Percentiles rank a stretch among this genome's conserved stretches.
These are phyloP conservation scores for Rhizodiscina lignyota DNA, from an alignment of 495 filamentous ascomycete species.

Conservation along the genomic window DNA sequence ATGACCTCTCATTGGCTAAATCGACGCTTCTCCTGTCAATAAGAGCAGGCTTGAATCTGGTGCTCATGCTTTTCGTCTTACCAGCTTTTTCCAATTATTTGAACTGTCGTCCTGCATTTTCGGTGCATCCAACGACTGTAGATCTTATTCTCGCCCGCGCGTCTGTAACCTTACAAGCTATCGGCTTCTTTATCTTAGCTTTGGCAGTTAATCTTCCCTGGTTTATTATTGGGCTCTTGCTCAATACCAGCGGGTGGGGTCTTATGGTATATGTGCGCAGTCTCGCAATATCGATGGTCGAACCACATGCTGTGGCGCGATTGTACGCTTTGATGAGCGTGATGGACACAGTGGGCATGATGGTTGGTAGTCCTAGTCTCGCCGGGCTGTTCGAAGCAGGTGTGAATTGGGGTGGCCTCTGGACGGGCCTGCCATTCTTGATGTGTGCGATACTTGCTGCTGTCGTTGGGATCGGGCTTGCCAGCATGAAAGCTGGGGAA, in stretches of 20 bases:
- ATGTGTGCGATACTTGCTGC: too few species aligned
- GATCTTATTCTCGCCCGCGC: constrained; percentile 35
- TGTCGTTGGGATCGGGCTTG: too few species aligned
- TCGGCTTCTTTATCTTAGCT: constrained; percentile 33
- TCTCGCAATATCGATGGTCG: constrained; percentile 33
- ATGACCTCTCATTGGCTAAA: constrained; percentile 34
- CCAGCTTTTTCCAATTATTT: constrained; percentile 22
- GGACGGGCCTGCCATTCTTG: constrained; percentile 15
- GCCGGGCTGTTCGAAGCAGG: constrained; percentile 37
- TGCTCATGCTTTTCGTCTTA: constrained; percentile 32
- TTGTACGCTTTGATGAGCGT: constrained; percentile 40
- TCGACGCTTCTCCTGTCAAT: constrained; percentile 37
- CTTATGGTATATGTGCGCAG: constrained; percentile 20
- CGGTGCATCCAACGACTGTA: too few species aligned
- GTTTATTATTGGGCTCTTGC: constrained; percentile 4
- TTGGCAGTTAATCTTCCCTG: constrained; percentile 9
- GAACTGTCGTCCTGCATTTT: constrained; percentile 15
- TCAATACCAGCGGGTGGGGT: constrained; percentile 8
- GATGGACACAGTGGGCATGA: constrained; percentile 34
- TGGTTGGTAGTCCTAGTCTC: constrained; percentile 35
- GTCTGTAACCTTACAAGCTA: constrained; percentile 31
- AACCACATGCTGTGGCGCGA: constrained; percentile 35
- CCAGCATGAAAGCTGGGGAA: too few species aligned
- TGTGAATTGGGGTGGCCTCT: constrained; percentile 28
- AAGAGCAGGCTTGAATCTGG: constrained; percentile 31